A percentile compares a stretch with the other conserved stretches of the same genome.
phyloP scores from a whole-genome alignment of 2,329 filamentous ascomycete species.

The Penicillium sp. region DNA sequence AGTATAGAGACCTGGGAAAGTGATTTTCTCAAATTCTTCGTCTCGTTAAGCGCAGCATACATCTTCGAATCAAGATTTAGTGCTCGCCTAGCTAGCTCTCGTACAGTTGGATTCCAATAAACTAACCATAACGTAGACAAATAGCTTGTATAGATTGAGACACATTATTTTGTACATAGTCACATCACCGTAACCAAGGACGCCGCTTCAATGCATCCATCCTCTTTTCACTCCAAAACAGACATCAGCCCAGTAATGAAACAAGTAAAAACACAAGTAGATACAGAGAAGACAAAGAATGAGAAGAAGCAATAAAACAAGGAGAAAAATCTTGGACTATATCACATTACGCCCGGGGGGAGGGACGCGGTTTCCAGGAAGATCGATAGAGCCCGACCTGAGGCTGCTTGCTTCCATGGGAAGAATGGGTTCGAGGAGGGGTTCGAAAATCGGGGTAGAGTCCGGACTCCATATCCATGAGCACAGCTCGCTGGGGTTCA shows the following conservation, averaged over 20 bases:
- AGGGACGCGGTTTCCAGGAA: conserved; percentile 30
- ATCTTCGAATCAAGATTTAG: no score
- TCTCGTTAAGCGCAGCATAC: no score
- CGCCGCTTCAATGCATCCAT: conserved; percentile 33
- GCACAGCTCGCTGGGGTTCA: conserved; percentile 41
- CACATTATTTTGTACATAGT: neutral
- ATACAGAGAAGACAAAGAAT: conserved; percentile 18
- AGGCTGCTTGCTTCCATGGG: conserved; percentile 28
- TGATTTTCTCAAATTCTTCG: no score
- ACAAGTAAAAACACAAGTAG: conserved; percentile 17
- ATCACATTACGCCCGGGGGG: conserved; percentile 24
- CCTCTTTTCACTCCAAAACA: conserved; percentile 15
- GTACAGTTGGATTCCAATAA: no score
- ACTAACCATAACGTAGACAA: no score
- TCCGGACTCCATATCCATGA: conserved; percentile 41
- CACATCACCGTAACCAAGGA: conserved; percentile 10
- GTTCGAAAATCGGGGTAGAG: conserved; percentile 31
- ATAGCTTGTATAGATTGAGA: no score
- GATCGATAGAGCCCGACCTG: conserved; percentile 30
- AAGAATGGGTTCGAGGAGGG: conserved; percentile 12
- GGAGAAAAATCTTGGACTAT: conserved; percentile 5
- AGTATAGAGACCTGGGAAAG: no score
- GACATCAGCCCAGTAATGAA: conserved; percentile 10
- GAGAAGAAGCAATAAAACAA: conserved; percentile 8
- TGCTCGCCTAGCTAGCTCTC: no score